phyloP scores from a whole-genome alignment of 2,329 filamentous ascomycete species.

The Dothideomycetes sp. region DNA sequence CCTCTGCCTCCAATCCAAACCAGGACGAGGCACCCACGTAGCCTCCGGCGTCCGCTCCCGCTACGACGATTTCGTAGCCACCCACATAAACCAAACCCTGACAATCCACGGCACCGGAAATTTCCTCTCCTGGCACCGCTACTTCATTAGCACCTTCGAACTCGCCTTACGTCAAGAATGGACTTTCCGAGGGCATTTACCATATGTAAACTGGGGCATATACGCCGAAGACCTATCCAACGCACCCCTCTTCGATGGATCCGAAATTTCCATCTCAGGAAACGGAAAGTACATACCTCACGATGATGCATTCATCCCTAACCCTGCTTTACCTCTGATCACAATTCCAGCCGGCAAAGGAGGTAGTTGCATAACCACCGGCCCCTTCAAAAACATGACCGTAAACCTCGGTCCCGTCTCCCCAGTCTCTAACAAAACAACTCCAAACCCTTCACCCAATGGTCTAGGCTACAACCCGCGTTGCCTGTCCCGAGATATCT shows the following conservation, averaged over 20 bases:
- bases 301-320: constrained; percentile 30
- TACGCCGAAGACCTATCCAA: constrained; percentile 35
- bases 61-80: constrained; percentile 24
- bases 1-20: constrained; percentile 22
- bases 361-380: constrained; percentile 44
- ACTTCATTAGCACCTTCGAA: constrained; percentile 35
- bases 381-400: constrained; percentile 40
- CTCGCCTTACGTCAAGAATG: constrained; percentile 34
- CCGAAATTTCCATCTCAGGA: constrained; percentile 32
- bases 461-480: constrained; percentile 26
- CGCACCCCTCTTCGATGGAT: constrained; percentile 49
- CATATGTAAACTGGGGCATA: constrained; percentile 46
- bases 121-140: constrained; percentile 31
- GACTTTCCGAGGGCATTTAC: constrained; percentile 33
- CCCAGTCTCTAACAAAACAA: constrained; percentile 25
- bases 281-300: constrained; percentile 25
- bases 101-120: constrained; percentile 20
- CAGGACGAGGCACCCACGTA: constrained; percentile 16
- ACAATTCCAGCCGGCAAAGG: constrained; percentile 40
- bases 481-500: constrained; percentile 32
- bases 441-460: constrained; percentile 23
- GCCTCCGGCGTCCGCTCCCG: constrained; percentile 21
- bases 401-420: constrained; percentile 42
- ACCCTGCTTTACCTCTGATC: constrained; percentile 17
- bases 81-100: constrained; percentile 21